Percentiles rank a stretch among this genome's conserved stretches.
Conservation (phyloP, 176 grass and related monocot species). For the Miscanthus lutarioriparius region DNA sequence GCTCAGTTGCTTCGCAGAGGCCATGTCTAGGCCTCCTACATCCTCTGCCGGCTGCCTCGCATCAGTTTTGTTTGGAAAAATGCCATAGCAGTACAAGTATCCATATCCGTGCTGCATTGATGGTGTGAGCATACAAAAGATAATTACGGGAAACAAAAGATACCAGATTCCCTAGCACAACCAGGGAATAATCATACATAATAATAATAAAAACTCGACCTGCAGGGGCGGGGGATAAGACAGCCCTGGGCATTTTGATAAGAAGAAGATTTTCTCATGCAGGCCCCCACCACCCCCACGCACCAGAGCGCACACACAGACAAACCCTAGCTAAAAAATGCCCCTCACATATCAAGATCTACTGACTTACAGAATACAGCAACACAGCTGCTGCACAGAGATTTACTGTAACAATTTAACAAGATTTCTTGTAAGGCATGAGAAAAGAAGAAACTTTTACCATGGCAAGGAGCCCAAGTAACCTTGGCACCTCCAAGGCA, state of each 20-base stretch:
- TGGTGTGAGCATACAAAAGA: neutral
- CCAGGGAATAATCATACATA: neutral
- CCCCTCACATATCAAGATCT: neutral
- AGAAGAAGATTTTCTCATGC: too few relatives aligned
- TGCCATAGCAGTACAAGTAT: too few relatives aligned
- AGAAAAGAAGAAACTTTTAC: neutral
- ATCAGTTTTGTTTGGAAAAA: too few relatives aligned
- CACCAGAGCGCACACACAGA: too few relatives aligned
- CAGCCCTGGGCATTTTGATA: too few relatives aligned
- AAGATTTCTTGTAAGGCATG: neutral
- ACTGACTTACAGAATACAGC: neutral
- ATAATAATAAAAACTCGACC: too few relatives aligned
- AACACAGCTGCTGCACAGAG: neutral
- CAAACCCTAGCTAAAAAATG: neutral
- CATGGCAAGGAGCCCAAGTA: neutral
- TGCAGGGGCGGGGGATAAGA: too few relatives aligned
- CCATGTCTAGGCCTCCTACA: neutral
- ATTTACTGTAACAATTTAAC: neutral
- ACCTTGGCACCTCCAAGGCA: slow-evolving; percentile 25
- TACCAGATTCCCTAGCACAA: neutral
- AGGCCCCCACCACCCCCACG: too few relatives aligned
- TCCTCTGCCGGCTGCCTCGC: neutral
- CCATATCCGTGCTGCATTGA: too few relatives aligned
- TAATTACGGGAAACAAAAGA: neutral
- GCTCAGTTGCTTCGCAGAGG: neutral